Evolutionary conservation across 2,329 filamentous ascomycete genomes (phyloP), one percentile per base, ranked within the genome.

Genomic region (Claviceps pusilla): DNA sequence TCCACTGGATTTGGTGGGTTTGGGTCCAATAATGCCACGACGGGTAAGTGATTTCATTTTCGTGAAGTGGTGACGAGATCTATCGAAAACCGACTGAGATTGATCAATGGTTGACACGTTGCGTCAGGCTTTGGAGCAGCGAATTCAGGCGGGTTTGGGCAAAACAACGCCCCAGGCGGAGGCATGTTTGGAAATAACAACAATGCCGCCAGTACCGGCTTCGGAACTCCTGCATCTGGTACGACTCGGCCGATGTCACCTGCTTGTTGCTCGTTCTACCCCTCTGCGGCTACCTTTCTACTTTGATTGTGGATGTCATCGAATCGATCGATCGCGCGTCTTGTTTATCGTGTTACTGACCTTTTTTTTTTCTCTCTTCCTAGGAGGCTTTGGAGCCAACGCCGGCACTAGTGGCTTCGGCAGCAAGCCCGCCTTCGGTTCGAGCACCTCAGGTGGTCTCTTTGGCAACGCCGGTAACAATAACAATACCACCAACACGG

Each of bases 1-100:
- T 61, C 65, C 28, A 61, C 59, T 51, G 72, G 70, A 28, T 86
- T 86, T 67, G 78, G 78, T 60, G 80, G 79, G 48, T 83, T 80
- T 56, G 77, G 76, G 43, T 52, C 69, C 54, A 71, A 66, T 56
- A 70, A 64, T 57, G 69, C 68, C 54, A 68, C 65, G 58, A 64
- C 74, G 69, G 78, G 80, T 83, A 80, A 66, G 77, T 75, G 61
- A 57, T 9, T 52, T 45, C 37, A 37, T 53, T 51, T 55, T 48
- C 39, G 50, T 29, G 16, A n/a, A 3, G 37, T 35, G 31, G n/a
- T 14, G 16, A 28, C 14, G n/a, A 24, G 14, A 42, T 3, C 16
- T 35, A 10, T 47, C 53, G 48, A 28, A 49, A 61, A 59, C 53
- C 59, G 45, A 48, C 9, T 16, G 29, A 28, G 14, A 24, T 51